phyloP scores from a whole-genome alignment of 495 filamentous ascomycete species.

The Mycothermus thermophilus region DNA sequence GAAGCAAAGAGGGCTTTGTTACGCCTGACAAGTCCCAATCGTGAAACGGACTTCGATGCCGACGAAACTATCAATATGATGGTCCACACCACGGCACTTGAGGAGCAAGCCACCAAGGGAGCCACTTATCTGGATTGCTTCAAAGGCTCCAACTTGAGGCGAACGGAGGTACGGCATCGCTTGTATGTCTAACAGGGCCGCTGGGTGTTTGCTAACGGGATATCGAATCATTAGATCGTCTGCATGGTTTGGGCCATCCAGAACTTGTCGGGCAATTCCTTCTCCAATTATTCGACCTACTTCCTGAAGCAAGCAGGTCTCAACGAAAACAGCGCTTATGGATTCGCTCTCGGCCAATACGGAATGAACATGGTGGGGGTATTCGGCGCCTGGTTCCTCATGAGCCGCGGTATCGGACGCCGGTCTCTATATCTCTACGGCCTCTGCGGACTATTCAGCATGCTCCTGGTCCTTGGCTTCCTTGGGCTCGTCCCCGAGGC shows the following conservation, averaged over 20 bases:
- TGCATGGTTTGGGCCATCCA: constrained; percentile 78
- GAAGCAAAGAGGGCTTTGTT: constrained; percentile 55
- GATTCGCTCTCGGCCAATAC: constrained; percentile 62
- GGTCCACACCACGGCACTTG: constrained; percentile 65
- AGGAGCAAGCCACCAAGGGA: constrained; percentile 54
- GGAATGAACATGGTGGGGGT: constrained; percentile 62
- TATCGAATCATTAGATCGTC: constrained; percentile 32
- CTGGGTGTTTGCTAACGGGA: constrained; percentile 2
- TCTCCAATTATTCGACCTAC: constrained; percentile 68
- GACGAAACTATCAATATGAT: constrained; percentile 76
- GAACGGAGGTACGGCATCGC: constrained; percentile 39
- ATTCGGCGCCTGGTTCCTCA: constrained; percentile 61
- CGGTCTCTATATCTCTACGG: constrained; percentile 58
- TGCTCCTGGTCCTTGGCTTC: constrained; percentile 64
- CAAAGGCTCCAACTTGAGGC: constrained; percentile 55
- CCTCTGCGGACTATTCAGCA: constrained; percentile 46
- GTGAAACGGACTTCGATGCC: constrained; percentile 50
- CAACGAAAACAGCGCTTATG: constrained; percentile 41
- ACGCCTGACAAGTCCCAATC: constrained; percentile 46
- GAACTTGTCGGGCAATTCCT: constrained; percentile 63
- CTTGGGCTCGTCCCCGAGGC: constrained; percentile 47
- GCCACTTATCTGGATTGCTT: constrained; percentile 65
- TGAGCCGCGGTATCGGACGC: constrained; percentile 54
- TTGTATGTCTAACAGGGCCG: background rate
- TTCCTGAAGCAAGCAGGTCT: constrained; percentile 67